phyloP scores from a whole-genome alignment of 75 land plant species.

The Pinus tabuliformis region DNA sequence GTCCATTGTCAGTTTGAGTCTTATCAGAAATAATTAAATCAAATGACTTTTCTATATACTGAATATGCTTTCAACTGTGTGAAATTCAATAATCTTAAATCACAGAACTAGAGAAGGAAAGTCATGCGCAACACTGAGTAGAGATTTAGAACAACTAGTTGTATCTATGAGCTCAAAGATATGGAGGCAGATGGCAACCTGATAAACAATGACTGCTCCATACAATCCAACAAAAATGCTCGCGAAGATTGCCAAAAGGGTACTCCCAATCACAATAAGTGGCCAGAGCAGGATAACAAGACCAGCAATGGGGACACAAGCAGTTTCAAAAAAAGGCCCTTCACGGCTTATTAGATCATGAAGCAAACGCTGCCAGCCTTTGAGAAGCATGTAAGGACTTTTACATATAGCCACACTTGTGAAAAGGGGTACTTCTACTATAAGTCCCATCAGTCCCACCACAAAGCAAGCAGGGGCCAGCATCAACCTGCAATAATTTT shows the following conservation, averaged over 20 bases:
- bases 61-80: neutral
- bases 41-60: neutral
- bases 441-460: conserved; percentile 69
- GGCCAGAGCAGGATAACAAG: conserved; percentile 87
- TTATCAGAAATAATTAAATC: neutral
- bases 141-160: neutral
- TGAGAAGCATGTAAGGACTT: conserved; percentile 81
- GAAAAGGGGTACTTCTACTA: conserved; percentile 74
- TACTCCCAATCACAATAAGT: conserved; percentile 60
- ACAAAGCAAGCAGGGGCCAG: conserved; percentile 63
- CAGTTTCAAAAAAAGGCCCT: conserved; percentile 86
- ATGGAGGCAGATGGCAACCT: conserved; percentile 44
- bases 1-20: neutral
- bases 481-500: conserved; percentile 41
- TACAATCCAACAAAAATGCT: conserved; percentile 74
- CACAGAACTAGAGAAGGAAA: neutral
- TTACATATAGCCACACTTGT: conserved; percentile 62
- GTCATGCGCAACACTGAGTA: neutral
- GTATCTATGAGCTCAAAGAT: neutral
- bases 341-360: conserved; percentile 64
- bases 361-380: conserved; percentile 77
- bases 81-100: neutral
- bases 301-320: conserved; percentile 92
- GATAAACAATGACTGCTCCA: conserved; percentile 72
- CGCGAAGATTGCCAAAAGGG: conserved; percentile 59